These are phyloP conservation scores for Pythium plurisporium DNA, from an alignment of 352 stramenopile genomes.

Conservation along the genomic window DNA sequence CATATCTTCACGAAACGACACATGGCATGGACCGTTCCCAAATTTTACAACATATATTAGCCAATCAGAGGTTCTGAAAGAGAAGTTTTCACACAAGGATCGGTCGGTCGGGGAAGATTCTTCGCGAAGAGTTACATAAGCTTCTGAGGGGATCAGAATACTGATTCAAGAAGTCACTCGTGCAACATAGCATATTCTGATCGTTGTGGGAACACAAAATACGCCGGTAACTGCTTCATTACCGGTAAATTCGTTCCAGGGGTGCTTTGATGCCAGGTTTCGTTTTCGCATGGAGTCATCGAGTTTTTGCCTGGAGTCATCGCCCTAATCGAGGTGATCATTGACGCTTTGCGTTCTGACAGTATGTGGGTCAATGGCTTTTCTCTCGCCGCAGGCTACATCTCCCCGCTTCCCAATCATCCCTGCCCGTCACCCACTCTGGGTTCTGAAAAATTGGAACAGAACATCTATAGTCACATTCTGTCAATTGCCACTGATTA, in stretches of 20 bases:
- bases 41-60: not conserved
- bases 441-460: not conserved
- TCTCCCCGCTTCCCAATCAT: not conserved
- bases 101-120: not conserved
- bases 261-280: too few relatives aligned
- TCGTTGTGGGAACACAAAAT: not conserved
- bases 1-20: too few relatives aligned
- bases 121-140: not conserved
- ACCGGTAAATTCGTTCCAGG: not conserved
- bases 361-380: not conserved
- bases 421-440: not conserved
- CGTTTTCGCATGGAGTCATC: too few relatives aligned
- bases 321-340: too few relatives aligned
- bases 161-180: not conserved
- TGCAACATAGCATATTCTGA: not conserved
- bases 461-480: not conserved
- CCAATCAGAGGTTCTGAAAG: not conserved
- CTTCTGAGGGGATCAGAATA: not conserved
- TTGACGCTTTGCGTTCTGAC: too few relatives aligned
- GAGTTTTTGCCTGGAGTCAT: too few relatives aligned
- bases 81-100: not conserved
- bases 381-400: not conserved
- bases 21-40: too few relatives aligned
- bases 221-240: not conserved
- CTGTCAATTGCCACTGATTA: constrained; percentile 3